These are phyloP conservation scores for Neostapfia colusana DNA, from an alignment of 176 grass and related monocot species.

Conservation along the genomic window DNA sequence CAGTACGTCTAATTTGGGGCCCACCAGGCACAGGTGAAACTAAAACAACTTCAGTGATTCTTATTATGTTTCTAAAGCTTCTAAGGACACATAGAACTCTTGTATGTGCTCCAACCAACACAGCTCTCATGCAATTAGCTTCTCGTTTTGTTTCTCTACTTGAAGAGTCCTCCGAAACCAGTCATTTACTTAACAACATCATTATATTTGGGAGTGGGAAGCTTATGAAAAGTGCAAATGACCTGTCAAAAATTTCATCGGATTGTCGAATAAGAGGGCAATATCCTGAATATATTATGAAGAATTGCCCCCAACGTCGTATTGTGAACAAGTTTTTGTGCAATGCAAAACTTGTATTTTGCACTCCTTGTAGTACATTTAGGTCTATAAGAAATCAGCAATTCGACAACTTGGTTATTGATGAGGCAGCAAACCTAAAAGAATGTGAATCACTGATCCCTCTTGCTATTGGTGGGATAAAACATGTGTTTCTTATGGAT, in stretches of 20 bases:
- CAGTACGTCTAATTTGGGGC: conserved; percentile 44
- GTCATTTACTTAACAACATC: not conserved
- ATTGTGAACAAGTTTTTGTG: too few relatives aligned
- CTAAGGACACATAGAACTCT: not conserved
- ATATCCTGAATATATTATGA: too few relatives aligned
- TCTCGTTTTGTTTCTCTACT: not conserved
- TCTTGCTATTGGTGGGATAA: not conserved
- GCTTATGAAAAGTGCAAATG: not conserved
- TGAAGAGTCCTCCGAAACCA: not conserved
- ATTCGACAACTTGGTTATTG: conserved; percentile 34
- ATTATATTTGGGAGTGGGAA: not conserved
- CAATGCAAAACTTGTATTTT: conserved; percentile 34
- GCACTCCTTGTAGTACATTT: conserved; percentile 20
- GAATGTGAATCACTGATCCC: conserved; percentile 48
- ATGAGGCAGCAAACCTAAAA: conserved; percentile 53
- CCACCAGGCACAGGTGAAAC: conserved; percentile 54
- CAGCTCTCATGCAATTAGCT: not conserved
- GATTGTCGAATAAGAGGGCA: too few relatives aligned
- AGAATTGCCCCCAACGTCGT: too few relatives aligned
- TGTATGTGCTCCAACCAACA: conserved; percentile 12
- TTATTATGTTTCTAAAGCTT: conserved; percentile 17
- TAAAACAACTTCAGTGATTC: not conserved
- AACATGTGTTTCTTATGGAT: conserved; percentile 40
- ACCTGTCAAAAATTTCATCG: too few relatives aligned
- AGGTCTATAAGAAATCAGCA: not conserved